phyloP scores from a whole-genome alignment of 257 asterid genomes.

The Jaltomata sinuosa region DNA sequence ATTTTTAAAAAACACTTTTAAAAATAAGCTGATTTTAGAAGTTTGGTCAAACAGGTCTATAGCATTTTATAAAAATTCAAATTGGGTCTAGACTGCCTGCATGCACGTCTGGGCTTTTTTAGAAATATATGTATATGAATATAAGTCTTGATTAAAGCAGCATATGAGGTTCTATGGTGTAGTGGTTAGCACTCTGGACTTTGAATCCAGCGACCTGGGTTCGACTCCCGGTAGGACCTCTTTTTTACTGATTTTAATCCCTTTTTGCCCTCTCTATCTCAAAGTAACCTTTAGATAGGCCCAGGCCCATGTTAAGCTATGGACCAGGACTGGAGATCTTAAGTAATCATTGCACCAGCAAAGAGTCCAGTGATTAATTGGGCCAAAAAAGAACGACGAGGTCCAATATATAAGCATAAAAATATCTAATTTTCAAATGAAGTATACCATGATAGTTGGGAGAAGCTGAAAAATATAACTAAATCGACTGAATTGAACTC shows the following conservation, averaged over 20 bases:
- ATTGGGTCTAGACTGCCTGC: no score
- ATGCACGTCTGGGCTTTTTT: no score
- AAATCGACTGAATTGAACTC: no score
- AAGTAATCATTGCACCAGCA: background rate
- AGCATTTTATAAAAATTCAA: no score
- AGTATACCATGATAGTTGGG: background rate
- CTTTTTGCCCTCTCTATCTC: no score
- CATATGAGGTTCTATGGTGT: constrained; percentile 35
- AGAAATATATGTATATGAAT: rapidly evolving
- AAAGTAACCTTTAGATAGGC: no score
- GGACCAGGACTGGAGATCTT: background rate
- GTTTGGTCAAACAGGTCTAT: no score
- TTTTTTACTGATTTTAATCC: background rate
- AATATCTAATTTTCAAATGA: no score
- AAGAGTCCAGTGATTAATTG: background rate
- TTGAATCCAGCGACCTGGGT: constrained; percentile 99
- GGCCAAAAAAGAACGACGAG: background rate
- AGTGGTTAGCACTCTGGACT: constrained; percentile 99
- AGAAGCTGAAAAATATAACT: background rate
- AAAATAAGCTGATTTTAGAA: no score
- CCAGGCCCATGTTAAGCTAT: background rate
- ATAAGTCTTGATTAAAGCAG: no score
- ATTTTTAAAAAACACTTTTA: no score
- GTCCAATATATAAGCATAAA: no score
- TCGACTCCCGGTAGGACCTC: constrained; percentile 99